Evolutionary conservation across 1,284 basidiomycete species (phyloP), one percentile per base, ranked within the genome.

Genomic region (Inonotus obliquus): DNA sequence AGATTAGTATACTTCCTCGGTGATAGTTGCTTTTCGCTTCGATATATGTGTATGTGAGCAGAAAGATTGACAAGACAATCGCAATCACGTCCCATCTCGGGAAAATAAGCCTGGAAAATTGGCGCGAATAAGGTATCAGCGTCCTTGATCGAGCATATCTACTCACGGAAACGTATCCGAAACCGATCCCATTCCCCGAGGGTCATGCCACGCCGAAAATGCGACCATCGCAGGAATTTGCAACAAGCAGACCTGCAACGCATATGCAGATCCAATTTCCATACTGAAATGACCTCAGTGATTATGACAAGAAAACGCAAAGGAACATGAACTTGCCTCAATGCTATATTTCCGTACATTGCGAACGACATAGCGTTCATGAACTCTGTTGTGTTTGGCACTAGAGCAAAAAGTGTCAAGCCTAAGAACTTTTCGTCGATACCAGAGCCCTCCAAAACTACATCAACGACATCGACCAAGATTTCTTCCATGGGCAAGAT

Each of bases 281-380:
- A 99, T 97, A 75, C 94, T 97, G 65, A 17, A 62, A 39, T 25
- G n/a, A 17, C 3, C 2, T 49, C 57, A 48, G 45, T 11, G 45
- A 35, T 66, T 38, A 67, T 32, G 14, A 65, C 32, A 48, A 38
- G 25, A 35, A 44, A 44, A n/a, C 13, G 6, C 41, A n/a, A 7
- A 21, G 17, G 19, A 44, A 17, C 41, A 39, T 32, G 27, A 9
- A 70, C 84, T 54, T 67, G 94, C 94, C 92, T 95, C 23, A 99
- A 78, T 1, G 97, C 94, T 67, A 99, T 99, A 73, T 99, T 99
- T 14, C 92, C 96, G 70, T 97, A 92, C 68, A 99, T 77, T 17
- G 97, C 96, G 71, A 99, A 99, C n/a, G 94, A 96, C 70, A 99
- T 97, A 60, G 97, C 97, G 72, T 99, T 99, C 96, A 99, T 98